Evolutionary conservation across 306 rosid genomes (phyloP), one percentile per base, ranked within the genome.

Genomic region (Lotus japonicus): DNA sequence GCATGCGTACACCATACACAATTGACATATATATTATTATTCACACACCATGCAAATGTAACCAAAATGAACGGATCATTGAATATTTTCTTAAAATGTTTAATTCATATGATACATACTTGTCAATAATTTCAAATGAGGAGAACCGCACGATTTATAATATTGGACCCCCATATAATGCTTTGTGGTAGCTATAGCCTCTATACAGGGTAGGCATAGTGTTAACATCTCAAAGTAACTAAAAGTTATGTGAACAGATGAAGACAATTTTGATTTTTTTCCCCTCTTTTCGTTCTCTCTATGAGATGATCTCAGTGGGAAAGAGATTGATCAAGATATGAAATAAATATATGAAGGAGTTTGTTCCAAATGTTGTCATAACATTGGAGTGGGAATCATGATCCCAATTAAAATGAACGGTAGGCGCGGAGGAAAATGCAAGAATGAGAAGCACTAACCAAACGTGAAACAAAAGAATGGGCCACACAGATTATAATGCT

Each of bases 291-390:
- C 26, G 1, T 54, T 57, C 14, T 18, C n/a, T 12, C 50, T 6
- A 71, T 71, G 36, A 71, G 16, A 43, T 35, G 39, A 33, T 42
- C 16, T 7, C 10, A n/a, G n/a, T 11, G 57, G 35, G 70, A 36
- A 73, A 65, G 44, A 46, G 75, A 58, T 63, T 13, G 53, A 21
- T 68, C 26, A 50, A 56, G 74, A 71, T 52, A 51, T 26, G 23
- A 6, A n/a, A 4, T 14, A 43, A 26, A 26, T 4, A 31, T 74
- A 65, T 53, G 86, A 70, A 28, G 38, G 83, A 78, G 70, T 53
- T 78, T 71, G 72, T 45, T 70, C 83, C 83, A 82, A 61, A 74
- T 74, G 85, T 76, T 75, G 36, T 64, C 26, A 54, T 46, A 36
- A 71, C 16, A 9, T 52, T 42, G 41, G 33, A 56, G 62, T 75